Evolutionary conservation across 176 grass and related monocot genomes (phyloP).

Genomic region (Carex myosuroides): DNA sequence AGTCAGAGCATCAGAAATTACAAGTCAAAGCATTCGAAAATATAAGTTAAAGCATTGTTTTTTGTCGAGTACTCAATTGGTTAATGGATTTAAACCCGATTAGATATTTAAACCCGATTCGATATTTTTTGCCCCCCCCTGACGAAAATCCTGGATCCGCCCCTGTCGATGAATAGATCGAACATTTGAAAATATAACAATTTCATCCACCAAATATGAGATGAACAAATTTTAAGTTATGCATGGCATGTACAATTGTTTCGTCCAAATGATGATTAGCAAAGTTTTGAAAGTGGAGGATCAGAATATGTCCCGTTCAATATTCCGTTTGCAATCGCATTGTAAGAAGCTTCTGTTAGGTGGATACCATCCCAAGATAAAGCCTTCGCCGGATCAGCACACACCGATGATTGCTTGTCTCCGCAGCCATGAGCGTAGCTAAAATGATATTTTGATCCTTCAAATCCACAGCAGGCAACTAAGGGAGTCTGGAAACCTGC

Average conservation of each 20-base stretch:
- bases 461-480: slow-evolving; percentile 31
- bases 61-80: too few relatives aligned
- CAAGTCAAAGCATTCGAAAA: too few relatives aligned
- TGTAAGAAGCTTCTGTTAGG: slow-evolving; percentile 43
- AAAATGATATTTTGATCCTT: slow-evolving; percentile 7
- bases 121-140: too few relatives aligned
- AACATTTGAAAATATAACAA: not conserved
- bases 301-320: slow-evolving; percentile 27
- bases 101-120: too few relatives aligned
- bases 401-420: not conserved
- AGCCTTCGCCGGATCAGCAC: slow-evolving; percentile 12
- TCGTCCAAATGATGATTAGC: slow-evolving; percentile 8
- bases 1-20: too few relatives aligned
- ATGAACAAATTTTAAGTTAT: not conserved
- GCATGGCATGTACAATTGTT: not conserved
- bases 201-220: not conserved
- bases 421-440: not conserved
- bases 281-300: slow-evolving; percentile 19
- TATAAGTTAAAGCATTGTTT: too few relatives aligned
- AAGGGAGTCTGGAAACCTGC: slow-evolving; percentile 29
- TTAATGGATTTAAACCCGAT: too few relatives aligned
- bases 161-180: not conserved
- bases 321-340: slow-evolving; percentile 27
- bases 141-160: too few relatives aligned
- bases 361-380: slow-evolving; percentile 55